Percentiles rank a stretch among this genome's conserved stretches.
These are phyloP conservation scores for Pelargonium cotyledonis DNA, from an alignment of 441 rosid species.

Conservation along the genomic window DNA sequence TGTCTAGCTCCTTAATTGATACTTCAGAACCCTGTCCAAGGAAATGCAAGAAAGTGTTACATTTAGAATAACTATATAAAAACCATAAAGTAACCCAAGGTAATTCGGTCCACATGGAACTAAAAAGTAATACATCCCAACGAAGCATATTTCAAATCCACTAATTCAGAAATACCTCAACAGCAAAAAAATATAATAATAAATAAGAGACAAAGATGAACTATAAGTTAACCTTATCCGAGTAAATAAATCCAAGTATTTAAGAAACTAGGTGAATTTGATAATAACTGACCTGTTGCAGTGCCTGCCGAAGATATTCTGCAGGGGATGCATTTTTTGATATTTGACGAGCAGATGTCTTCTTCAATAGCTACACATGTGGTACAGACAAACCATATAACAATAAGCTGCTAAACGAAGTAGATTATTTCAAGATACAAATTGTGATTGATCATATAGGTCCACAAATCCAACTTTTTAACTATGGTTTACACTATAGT, in stretches of 20 bases:
- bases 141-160: neutral
- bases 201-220: neutral
- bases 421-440: conserved; percentile 22
- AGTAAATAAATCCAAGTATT: neutral
- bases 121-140: neutral
- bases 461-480: neutral
- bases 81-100: neutral
- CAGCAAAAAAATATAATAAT: neutral
- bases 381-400: conserved; percentile 36
- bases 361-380: conserved; percentile 78
- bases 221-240: neutral
- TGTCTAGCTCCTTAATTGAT: conserved; percentile 81
- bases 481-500: neutral
- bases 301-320: conserved; percentile 66
- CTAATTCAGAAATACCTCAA: neutral
- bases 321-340: conserved; percentile 80
- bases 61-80: neutral
- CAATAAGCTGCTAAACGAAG: conserved; percentile 34
- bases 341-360: conserved; percentile 74
- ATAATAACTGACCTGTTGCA: conserved; percentile 69
- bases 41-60: conserved; percentile 34
- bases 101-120: neutral
- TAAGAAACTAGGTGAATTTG: neutral
- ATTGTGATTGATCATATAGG: neutral
- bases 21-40: conserved; percentile 81